A percentile compares a stretch with the other conserved stretches of the same genome.
These are phyloP conservation scores for Eimeria acervulina DNA, from an alignment of 169 alveolate species.

Conservation along the genomic window DNA sequence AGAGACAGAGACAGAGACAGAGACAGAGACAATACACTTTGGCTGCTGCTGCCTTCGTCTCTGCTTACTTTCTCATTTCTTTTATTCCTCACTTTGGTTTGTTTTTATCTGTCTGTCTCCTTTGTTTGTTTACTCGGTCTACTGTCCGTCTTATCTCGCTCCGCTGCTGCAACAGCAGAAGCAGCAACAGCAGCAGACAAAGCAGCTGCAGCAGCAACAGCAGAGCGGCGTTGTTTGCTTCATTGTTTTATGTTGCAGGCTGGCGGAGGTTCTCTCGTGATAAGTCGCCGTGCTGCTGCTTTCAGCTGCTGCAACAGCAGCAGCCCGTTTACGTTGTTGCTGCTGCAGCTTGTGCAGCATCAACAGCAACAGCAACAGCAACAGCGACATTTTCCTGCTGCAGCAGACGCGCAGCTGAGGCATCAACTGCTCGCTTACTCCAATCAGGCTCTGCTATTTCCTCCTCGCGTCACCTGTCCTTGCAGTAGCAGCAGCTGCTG, in stretches of 20 bases:
- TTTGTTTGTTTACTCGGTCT: too few species aligned
- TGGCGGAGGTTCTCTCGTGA: constrained; percentile 22
- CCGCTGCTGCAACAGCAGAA: background rate
- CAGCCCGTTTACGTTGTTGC: background rate
- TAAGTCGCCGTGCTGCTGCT: background rate
- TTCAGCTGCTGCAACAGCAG: background rate
- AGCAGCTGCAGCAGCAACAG: background rate
- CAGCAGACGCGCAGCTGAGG: background rate
- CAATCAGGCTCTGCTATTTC: background rate
- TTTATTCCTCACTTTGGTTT: background rate
- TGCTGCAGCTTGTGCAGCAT: background rate
- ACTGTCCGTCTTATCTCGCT: too few species aligned
- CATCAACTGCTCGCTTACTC: background rate
- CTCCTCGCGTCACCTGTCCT: background rate
- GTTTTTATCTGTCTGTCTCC: background rate
- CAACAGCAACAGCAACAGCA: background rate
- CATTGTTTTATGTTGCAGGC: constrained; percentile 21
- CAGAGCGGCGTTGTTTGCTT: background rate
- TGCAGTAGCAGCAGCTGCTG: background rate
- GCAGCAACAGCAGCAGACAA: background rate
- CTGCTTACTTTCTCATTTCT: background rate
- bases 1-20: background rate
- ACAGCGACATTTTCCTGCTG: background rate
- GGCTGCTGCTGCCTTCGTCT: constrained; percentile 3
- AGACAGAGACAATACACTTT: background rate